A percentile compares a stretch with the other conserved stretches of the same genome.
These are phyloP conservation scores for Fusarium subglutinans DNA, from an alignment of 2,329 filamentous ascomycete species.

Conservation along the genomic window DNA sequence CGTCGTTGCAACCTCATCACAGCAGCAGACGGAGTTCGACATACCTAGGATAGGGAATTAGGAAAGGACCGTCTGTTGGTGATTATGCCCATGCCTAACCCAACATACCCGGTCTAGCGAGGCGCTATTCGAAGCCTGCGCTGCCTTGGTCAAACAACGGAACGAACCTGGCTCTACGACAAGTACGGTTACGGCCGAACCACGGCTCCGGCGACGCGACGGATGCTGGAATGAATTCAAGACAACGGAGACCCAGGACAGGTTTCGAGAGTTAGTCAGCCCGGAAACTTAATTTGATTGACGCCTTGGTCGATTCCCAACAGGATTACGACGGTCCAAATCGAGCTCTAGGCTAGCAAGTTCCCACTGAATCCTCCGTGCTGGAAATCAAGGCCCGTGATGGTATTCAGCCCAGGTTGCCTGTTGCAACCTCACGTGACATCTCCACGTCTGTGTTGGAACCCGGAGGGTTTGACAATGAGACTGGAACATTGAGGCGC, in stretches of 20 bases:
- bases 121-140: neutral
- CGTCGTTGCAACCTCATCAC: conserved; percentile 9
- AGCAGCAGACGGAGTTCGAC: neutral
- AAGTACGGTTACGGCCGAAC: conserved; percentile 16
- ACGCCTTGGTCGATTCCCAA: conserved; percentile 12
- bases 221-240: conserved; percentile 20
- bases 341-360: neutral
- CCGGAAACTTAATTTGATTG: neutral
- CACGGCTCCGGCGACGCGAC: conserved; percentile 6
- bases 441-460: neutral
- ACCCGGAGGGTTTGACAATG: conserved; percentile 1
- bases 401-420: neutral
- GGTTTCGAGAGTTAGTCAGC: conserved; percentile 6
- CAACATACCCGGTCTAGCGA: neutral
- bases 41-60: neutral
- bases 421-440: conserved; percentile 9
- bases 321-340: conserved; percentile 1
- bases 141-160: neutral
- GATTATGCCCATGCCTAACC: neutral
- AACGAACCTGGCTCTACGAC: neutral
- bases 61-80: conserved; percentile 1
- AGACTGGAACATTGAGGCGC: neutral
- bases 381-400: neutral
- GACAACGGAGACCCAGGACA: neutral
- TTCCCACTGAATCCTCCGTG: neutral